A percentile compares a stretch with the other conserved stretches of the same genome.
Evolutionary conservation across 164 flowering plant genomes (phyloP).

Genomic region (Pachysandra terminalis): DNA sequence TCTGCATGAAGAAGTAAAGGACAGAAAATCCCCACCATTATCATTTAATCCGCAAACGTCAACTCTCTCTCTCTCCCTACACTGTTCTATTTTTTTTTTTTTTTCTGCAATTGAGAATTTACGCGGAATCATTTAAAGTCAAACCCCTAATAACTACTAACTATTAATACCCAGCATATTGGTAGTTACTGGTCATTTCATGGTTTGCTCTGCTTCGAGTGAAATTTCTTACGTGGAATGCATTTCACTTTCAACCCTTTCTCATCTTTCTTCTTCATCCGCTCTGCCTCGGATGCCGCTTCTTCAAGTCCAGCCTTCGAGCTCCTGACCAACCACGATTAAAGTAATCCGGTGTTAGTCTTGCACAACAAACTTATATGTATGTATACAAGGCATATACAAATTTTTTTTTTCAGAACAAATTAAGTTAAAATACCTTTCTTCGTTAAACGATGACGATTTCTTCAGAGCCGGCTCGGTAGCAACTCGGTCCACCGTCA

Average conservation of each 20-base stretch:
- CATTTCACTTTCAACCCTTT: conserved; percentile 41
- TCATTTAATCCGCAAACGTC: neutral
- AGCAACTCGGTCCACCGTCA: conserved; percentile 30
- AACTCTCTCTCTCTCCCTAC: neutral
- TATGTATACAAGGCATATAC: too few relatives aligned
- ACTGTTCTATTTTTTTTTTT: too few relatives aligned
- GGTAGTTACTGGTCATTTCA: conserved; percentile 8
- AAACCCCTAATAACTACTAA: neutral
- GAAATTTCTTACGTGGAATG: conserved; percentile 40
- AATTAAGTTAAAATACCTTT: conserved; percentile 46
- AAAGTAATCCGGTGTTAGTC: neutral
- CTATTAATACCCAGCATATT: neutral
- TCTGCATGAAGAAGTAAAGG: too few relatives aligned
- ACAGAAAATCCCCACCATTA: neutral
- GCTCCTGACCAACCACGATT: conserved; percentile 26
- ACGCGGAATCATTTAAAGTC: neutral
- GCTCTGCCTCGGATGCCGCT: conserved; percentile 6
- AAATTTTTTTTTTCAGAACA: too few relatives aligned
- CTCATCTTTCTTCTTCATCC: conserved; percentile 20
- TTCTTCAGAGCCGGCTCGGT: conserved; percentile 38
- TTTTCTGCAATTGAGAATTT: neutral
- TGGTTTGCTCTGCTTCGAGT: neutral
- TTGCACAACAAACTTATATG: too few relatives aligned
- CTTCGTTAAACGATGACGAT: conserved; percentile 73
- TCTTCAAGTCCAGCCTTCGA: conserved; percentile 27